Percentiles rank a stretch among this genome's conserved stretches.
phyloP scores from a whole-genome alignment of 129 eudicot genomes.

The Arctium lappa region DNA sequence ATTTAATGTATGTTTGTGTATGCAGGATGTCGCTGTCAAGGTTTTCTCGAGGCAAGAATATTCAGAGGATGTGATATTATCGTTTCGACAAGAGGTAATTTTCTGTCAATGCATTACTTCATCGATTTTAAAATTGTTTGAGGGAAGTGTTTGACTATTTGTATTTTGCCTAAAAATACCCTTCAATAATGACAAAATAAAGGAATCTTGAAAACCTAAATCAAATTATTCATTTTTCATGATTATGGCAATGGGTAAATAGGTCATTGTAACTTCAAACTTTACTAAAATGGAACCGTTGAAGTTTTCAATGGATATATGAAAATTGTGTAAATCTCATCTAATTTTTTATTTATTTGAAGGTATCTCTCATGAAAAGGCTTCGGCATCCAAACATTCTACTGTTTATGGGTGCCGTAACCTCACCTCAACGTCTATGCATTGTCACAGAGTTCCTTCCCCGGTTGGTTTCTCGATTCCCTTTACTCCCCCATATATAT shows the following conservation, averaged over 20 bases:
- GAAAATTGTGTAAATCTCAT: neutral
- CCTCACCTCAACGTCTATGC: slow-evolving; percentile 90
- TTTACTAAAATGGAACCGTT: neutral
- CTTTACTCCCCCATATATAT: neutral
- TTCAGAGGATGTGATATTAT: slow-evolving; percentile 76
- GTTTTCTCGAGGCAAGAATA: slow-evolving; percentile 92
- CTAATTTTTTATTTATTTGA: slow-evolving; percentile 9
- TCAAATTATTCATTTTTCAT: neutral
- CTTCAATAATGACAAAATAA: neutral
- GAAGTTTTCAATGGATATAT: neutral
- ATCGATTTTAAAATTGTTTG: neutral
- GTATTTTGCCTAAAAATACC: neutral
- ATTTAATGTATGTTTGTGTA: neutral
- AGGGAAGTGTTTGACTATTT: neutral
- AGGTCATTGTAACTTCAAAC: neutral
- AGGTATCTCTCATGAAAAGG: slow-evolving; percentile 97
- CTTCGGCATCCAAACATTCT: slow-evolving; percentile 95
- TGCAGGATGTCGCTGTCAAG: slow-evolving; percentile 98
- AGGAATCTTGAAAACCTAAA: neutral
- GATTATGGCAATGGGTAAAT: neutral
- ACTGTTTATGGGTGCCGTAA: slow-evolving; percentile 97
- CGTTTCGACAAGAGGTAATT: slow-evolving; percentile 89
- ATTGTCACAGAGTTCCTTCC: slow-evolving; percentile 99
- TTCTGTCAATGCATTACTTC: neutral
- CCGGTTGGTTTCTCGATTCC: slow-evolving; percentile 51